Percentiles rank a stretch among this genome's conserved stretches.
Evolutionary conservation across 2,329 filamentous ascomycete genomes (phyloP).

Genomic region (Penicillium sp.): DNA sequence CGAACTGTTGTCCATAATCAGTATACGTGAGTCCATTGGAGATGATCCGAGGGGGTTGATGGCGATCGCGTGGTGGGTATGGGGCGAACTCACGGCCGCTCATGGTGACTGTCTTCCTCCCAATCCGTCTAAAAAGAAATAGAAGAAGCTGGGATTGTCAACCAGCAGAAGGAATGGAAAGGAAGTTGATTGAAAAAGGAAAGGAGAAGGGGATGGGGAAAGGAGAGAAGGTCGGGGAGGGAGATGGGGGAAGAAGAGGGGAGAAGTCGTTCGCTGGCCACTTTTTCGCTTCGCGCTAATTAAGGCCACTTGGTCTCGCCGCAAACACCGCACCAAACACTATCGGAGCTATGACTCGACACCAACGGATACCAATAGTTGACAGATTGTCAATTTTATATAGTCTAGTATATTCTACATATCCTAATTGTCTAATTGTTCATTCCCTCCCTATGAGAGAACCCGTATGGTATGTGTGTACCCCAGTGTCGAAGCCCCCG

Average conservation of each 20-base stretch:
- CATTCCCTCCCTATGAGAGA: not conserved
- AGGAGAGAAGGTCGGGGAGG: constrained; percentile 22
- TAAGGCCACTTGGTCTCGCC: constrained; percentile 41
- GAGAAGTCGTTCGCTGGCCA: constrained; percentile 35
- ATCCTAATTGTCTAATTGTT: not conserved
- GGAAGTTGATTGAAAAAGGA: constrained; percentile 20
- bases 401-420: not conserved
- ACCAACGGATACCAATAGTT: not conserved
- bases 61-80: constrained; percentile 31
- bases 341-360: constrained; percentile 15
- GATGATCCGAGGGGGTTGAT: constrained; percentile 14
- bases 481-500: constrained; percentile 11
- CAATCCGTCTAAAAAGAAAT: constrained; percentile 29
- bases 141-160: constrained; percentile 31
- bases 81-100: constrained; percentile 55
- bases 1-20: constrained; percentile 64
- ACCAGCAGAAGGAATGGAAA: constrained; percentile 38
- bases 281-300: constrained; percentile 40
- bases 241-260: constrained; percentile 25
- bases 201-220: constrained; percentile 23
- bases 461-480: not conserved
- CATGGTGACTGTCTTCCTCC: constrained; percentile 51
- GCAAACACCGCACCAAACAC: constrained; percentile 10
- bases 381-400: not conserved
- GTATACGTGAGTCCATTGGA: constrained; percentile 29